These are phyloP conservation scores for Fistulinella prunicolor DNA, from an alignment of 768 basidiomycete genomes.

Conservation along the genomic window DNA sequence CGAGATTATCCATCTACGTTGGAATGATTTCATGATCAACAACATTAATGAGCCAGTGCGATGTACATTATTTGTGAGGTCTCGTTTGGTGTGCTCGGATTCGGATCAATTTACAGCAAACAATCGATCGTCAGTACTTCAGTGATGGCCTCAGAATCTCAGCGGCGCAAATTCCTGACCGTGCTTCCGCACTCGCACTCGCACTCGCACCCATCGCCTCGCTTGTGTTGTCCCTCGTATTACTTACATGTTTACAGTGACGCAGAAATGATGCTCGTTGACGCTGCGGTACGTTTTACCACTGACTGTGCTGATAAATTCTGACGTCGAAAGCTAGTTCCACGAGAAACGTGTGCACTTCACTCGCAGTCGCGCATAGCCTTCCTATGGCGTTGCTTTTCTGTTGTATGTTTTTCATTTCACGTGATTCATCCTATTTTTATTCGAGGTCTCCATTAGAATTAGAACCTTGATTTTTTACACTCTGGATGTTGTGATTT, in stretches of 20 bases:
- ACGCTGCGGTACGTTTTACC: not conserved
- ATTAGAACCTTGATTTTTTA: not conserved
- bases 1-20: conserved; percentile 40
- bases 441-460: not conserved
- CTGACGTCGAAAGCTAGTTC: not conserved
- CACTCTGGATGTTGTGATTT: not conserved
- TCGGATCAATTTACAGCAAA: not conserved
- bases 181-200: too few species aligned
- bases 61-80: conserved; percentile 45
- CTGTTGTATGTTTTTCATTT: conserved; percentile 24
- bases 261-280: not conserved
- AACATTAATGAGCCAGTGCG: conserved; percentile 47
- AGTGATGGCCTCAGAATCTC: conserved; percentile 52
- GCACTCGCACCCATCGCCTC: conserved; percentile 16
- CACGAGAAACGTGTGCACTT: not conserved
- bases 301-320: not conserved
- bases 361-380: conserved; percentile 30
- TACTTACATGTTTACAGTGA: not conserved
- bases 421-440: not conserved
- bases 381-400: conserved; percentile 33
- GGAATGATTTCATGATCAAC: conserved; percentile 39
- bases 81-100: not conserved
- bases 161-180: conserved; percentile 24
- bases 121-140: too few species aligned
- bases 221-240: not conserved